Evolutionary conservation across 1,284 basidiomycete genomes (phyloP).

Genomic region (Malassezia nana): DNA sequence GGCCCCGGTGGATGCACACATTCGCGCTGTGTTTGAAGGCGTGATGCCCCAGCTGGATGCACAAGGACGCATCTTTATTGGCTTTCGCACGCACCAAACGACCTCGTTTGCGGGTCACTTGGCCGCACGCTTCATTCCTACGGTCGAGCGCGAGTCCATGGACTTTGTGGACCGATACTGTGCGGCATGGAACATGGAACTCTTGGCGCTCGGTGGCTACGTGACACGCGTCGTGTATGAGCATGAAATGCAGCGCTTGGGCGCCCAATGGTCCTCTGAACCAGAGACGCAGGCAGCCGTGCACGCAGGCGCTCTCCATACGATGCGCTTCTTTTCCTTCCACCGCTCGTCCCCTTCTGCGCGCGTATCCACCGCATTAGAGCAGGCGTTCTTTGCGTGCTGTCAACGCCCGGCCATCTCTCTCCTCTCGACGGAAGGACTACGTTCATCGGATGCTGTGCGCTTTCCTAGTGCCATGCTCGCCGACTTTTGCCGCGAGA

Average conservation of each 20-base stretch:
- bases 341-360: slow-evolving; percentile 70
- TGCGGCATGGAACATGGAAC: slow-evolving; percentile 38
- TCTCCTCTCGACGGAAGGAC: slow-evolving; percentile 70
- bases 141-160: slow-evolving; percentile 89
- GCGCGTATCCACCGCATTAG: slow-evolving; percentile 68
- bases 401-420: slow-evolving; percentile 54
- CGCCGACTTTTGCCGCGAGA: slow-evolving; percentile 64
- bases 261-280: slow-evolving; percentile 49
- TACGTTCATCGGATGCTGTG: slow-evolving; percentile 62
- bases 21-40: slow-evolving; percentile 46
- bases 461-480: slow-evolving; percentile 69
- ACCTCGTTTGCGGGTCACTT: slow-evolving; percentile 87
- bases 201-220: slow-evolving; percentile 55
- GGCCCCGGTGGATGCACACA: slow-evolving; percentile 49
- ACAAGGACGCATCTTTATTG: slow-evolving; percentile 49
- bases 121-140: slow-evolving; percentile 85
- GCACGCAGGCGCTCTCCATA: slow-evolving; percentile 61
- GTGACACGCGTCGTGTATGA: slow-evolving; percentile 77
- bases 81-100: slow-evolving; percentile 66
- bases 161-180: slow-evolving; percentile 54
- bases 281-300: slow-evolving; percentile 45
- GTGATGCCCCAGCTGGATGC: slow-evolving; percentile 41
- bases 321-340: slow-evolving; percentile 55
- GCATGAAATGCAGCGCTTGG: slow-evolving; percentile 59
- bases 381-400: slow-evolving; percentile 72